Conservation (phyloP, 495 filamentous ascomycete species). For the Cercophora newfieldiana region DNA sequence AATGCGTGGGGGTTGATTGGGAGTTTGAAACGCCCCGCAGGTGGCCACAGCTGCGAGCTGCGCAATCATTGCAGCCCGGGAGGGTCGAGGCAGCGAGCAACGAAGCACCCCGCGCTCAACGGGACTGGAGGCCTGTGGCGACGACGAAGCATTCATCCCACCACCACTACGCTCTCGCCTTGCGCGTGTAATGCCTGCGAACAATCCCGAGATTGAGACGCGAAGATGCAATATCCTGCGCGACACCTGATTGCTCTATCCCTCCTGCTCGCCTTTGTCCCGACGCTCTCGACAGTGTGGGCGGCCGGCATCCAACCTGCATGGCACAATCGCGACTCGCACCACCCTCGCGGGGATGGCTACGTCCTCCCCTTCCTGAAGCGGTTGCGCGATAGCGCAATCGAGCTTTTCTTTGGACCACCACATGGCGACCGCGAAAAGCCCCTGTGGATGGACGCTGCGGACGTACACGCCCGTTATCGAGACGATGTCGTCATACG, state of each 20-base stretch:
- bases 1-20: neutral
- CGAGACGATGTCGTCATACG: conserved; percentile 81
- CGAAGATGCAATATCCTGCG: conserved; percentile 32
- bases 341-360: conserved; percentile 11
- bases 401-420: conserved; percentile 63
- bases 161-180: neutral
- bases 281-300: conserved; percentile 25
- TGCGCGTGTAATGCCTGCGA: neutral
- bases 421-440: conserved; percentile 34
- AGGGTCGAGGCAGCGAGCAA: neutral
- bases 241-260: conserved; percentile 17
- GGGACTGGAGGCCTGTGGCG: conserved; percentile 7
- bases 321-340: conserved; percentile 11
- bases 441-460: conserved; percentile 36
- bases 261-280: conserved; percentile 24
- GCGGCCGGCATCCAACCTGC: conserved; percentile 25
- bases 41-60: neutral
- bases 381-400: conserved; percentile 63
- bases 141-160: neutral
- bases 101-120: neutral
- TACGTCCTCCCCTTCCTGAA: conserved; percentile 45
- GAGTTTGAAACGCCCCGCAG: neutral
- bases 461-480: conserved; percentile 64
- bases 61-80: neutral
- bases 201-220: conserved; percentile 4